Evolutionary conservation across 2,329 filamentous ascomycete species (phyloP).

Genomic region (Colletotrichum musicola): DNA sequence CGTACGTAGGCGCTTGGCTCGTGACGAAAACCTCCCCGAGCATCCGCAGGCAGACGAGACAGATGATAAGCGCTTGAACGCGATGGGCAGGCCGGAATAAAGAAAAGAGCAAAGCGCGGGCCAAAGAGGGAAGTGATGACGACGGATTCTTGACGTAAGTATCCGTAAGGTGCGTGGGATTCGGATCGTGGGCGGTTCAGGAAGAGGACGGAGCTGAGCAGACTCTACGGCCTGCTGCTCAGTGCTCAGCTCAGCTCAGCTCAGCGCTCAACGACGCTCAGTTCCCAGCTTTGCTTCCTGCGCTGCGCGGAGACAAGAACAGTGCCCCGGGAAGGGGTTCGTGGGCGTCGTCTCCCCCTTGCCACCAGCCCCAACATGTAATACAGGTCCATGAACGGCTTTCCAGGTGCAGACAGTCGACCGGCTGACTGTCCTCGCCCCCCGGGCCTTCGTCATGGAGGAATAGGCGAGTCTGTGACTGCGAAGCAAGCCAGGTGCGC

Average conservation of each 20-base stretch:
- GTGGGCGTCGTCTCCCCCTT: background rate
- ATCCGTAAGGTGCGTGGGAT: background rate
- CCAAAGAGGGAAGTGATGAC: conserved; percentile 24
- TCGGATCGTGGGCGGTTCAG: conserved; percentile 4
- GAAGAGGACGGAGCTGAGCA: background rate
- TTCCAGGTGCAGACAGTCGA: background rate
- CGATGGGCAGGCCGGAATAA: conserved; percentile 4
- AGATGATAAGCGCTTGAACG: conserved; percentile 21
- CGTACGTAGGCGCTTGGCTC: background rate
- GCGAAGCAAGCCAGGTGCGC: background rate
- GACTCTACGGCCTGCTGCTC: conserved; percentile 2
- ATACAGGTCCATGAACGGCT: background rate
- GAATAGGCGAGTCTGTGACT: background rate
- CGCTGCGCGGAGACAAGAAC: conserved; percentile 11
- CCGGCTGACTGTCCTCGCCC: background rate
- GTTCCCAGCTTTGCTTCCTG: conserved; percentile 24
- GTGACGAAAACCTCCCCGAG: background rate
- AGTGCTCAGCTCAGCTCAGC: background rate
- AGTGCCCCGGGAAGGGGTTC: background rate
- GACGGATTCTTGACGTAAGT: conserved; percentile 2
- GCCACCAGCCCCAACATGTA: background rate
- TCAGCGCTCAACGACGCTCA: conserved; percentile 1
- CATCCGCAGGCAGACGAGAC: conserved; percentile 7
- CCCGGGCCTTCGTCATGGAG: background rate
- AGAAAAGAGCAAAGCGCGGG: background rate